phyloP scores from a whole-genome alignment of 208 protist genomes.

The Leishmania tropica region DNA sequence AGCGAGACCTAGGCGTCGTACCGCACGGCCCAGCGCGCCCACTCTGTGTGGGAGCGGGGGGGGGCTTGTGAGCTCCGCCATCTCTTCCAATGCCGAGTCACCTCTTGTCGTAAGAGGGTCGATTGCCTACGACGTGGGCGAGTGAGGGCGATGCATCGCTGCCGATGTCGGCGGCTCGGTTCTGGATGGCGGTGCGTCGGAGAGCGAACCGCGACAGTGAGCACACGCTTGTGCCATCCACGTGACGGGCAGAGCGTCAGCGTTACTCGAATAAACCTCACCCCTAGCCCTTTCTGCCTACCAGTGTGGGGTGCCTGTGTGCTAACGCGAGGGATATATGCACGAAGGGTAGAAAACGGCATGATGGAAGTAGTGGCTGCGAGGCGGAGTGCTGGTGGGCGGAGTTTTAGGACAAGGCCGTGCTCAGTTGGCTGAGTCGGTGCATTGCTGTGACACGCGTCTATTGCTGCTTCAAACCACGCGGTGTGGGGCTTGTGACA shows the following conservation, averaged over 20 bases:
- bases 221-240: not conserved
- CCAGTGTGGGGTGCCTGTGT: not conserved
- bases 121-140: too few species aligned
- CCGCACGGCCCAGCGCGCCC: too few species aligned
- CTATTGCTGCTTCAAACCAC: not conserved
- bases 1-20: not conserved
- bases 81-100: too few species aligned
- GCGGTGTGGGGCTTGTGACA: not conserved
- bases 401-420: not conserved
- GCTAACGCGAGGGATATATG: not conserved
- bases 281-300: not conserved
- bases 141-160: not conserved
- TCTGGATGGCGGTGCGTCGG: not conserved
- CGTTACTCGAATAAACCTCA: not conserved
- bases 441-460: not conserved
- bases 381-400: not conserved
- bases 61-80: too few species aligned
- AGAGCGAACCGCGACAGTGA: not conserved
- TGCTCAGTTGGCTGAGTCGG: not conserved
- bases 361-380: not conserved
- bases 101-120: too few species aligned
- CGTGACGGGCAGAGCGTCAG: not conserved
- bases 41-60: too few species aligned
- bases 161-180: not conserved
- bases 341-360: not conserved